Evolutionary conservation across 352 stramenopile species (phyloP).

Genomic region (Phytophthora pistaciae): DNA sequence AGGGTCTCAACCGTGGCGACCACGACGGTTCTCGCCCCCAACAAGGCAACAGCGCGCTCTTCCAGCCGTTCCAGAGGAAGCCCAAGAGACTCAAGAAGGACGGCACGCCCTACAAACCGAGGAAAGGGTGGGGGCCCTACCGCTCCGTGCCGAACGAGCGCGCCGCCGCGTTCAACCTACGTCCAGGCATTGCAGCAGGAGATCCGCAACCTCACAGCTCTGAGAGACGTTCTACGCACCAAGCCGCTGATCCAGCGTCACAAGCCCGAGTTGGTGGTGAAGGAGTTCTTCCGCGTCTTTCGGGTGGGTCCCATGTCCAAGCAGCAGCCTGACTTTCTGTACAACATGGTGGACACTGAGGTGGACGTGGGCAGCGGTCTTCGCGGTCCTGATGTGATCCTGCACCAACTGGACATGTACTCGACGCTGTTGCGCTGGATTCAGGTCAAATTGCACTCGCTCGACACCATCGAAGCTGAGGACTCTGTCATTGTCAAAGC

Average conservation of each 20-base stretch:
- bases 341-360: background rate
- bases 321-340: conserved; percentile 9
- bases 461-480: background rate
- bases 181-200: conserved; percentile 35
- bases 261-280: conserved; percentile 13
- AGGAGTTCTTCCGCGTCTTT: conserved; percentile 20
- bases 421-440: conserved; percentile 2
- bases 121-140: conserved; percentile 35
- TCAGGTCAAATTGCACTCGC: background rate
- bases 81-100: conserved; percentile 14
- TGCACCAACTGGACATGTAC: background rate
- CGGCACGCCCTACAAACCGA: background rate
- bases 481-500: background rate
- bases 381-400: background rate
- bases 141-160: conserved; percentile 41
- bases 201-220: conserved; percentile 35
- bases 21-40: too few species aligned
- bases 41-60: too few species aligned
- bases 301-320: background rate
- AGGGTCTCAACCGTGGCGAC: too few species aligned
- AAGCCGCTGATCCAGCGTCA: conserved; percentile 16
- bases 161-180: conserved; percentile 45
- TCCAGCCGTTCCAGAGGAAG: background rate
- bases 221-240: conserved; percentile 15
- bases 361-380: background rate